Evolutionary conservation across 2,329 filamentous ascomycete species (phyloP).

Genomic region (Phaeophleospora eucalypticola): DNA sequence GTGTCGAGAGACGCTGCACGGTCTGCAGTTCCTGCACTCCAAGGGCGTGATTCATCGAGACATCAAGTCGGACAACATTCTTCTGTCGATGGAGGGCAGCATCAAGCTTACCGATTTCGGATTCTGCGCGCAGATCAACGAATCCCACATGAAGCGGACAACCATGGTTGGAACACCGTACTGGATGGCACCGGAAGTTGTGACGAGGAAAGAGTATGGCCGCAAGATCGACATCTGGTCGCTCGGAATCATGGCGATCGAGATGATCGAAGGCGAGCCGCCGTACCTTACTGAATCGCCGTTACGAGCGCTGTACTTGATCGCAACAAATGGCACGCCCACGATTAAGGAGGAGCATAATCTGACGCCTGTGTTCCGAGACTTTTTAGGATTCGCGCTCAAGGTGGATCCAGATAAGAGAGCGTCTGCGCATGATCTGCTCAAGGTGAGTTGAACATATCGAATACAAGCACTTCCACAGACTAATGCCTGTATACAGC

Average conservation of each 20-base stretch:
- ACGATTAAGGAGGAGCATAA: slow-evolving; percentile 89
- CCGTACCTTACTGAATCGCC: slow-evolving; percentile 95
- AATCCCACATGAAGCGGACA: slow-evolving; percentile 92
- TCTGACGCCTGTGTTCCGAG: slow-evolving; percentile 74
- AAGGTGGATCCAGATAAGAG: slow-evolving; percentile 97
- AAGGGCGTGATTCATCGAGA: slow-evolving; percentile 98
- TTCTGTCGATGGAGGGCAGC: slow-evolving; percentile 87
- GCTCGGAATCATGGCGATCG: slow-evolving; percentile 97
- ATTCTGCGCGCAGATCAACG: slow-evolving; percentile 97
- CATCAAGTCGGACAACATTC: slow-evolving; percentile 98
- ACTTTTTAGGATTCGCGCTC: slow-evolving; percentile 88
- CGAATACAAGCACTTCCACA: background rate
- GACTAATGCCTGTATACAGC: slow-evolving; percentile 27
- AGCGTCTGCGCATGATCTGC: slow-evolving; percentile 86
- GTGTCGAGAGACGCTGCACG: slow-evolving; percentile 86
- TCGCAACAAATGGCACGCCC: slow-evolving; percentile 94
- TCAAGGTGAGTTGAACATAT: slow-evolving; percentile 64
- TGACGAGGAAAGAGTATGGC: slow-evolving; percentile 95
- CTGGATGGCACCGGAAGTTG: slow-evolving; percentile 99
- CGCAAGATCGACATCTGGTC: slow-evolving; percentile 99
- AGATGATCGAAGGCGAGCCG: slow-evolving; percentile 99
- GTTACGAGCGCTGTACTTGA: slow-evolving; percentile 86
- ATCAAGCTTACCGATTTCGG: slow-evolving; percentile 99
- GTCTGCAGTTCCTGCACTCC: slow-evolving; percentile 90
- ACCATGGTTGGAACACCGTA: slow-evolving; percentile 99